phyloP scores from a whole-genome alignment of 2,329 filamentous ascomycete species.

The Beauveria sp. region DNA sequence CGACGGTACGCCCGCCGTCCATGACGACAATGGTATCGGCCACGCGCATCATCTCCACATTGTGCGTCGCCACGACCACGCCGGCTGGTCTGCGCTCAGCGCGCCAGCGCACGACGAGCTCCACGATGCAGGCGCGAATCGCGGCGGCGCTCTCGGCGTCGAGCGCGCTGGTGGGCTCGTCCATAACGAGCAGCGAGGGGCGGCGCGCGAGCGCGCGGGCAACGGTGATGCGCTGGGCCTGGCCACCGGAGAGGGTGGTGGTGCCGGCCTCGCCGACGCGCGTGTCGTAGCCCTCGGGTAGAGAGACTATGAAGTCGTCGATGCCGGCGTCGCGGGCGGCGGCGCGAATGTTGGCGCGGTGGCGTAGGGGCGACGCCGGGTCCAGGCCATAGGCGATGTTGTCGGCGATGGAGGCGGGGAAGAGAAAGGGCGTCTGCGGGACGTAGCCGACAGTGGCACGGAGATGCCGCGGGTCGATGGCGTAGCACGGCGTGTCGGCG shows the following conservation, averaged over 20 bases:
- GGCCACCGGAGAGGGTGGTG: constrained; percentile 63
- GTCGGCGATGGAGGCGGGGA: constrained; percentile 66
- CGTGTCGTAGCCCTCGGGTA: constrained; percentile 56
- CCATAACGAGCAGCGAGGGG: constrained; percentile 69
- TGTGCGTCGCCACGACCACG: constrained; percentile 77
- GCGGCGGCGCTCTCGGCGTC: constrained; percentile 60
- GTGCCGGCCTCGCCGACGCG: constrained; percentile 57
- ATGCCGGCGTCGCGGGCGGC: constrained; percentile 58
- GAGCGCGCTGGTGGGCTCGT: constrained; percentile 79
- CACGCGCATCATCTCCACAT: constrained; percentile 76
- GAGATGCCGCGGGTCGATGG: constrained; percentile 53
- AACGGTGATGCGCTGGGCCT: constrained; percentile 74
- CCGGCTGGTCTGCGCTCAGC: constrained; percentile 41
- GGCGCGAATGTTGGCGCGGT: constrained; percentile 33
- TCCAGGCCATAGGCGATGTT: constrained; percentile 79
- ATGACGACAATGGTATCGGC: constrained; percentile 68
- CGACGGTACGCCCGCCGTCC: constrained; percentile 57
- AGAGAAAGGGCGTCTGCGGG: constrained; percentile 65
- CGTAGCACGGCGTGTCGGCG: constrained; percentile 45
- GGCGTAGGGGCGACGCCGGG: constrained; percentile 42
- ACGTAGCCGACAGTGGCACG: constrained; percentile 60
- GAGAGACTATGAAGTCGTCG: constrained; percentile 65
- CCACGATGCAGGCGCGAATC: constrained; percentile 55
- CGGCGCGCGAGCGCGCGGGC: constrained; percentile 67
- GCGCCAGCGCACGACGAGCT: constrained; percentile 35